Base-by-base conservation (phyloP, 768 basidiomycete species). In the Lentinus tigrinus region DNA sequence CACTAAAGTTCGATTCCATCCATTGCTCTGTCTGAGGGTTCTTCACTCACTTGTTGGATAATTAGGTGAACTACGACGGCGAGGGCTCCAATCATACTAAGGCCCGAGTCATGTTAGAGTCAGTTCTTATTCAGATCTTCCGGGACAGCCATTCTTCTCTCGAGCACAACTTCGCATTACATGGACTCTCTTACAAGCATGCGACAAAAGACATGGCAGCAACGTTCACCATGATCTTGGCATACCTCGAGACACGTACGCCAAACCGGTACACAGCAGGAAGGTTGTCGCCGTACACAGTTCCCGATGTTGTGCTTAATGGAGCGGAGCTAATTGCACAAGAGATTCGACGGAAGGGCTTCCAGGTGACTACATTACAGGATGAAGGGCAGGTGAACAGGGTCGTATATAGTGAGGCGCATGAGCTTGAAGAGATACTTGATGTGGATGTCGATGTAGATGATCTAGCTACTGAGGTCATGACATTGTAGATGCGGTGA, bases 11-110 rank as follows among this genome's bases (percentile, higher is more conserved):
- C 57, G 68, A 4, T 34, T 37, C 21, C 4, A 11, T n/a, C 17
- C 3, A 17, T 36, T 21, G 37, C 24, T 16, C 19, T 19, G 5
- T 19, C 17, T 21, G 21, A 48, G 3, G 2, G 19, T 37, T 43
- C 37, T 36, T 36, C 4, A 37, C 23, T 26, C 43, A 47, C n/a
- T n/a, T n/a, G n/a, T n/a, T n/a, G n/a, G n/a, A n/a, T n/a, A n/a
- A n/a, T n/a, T n/a, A 75, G 73, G 55, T 65, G 0, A 72, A 74
- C 1, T 72, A 77, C 60, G 71, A 70, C 1, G 75, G 75, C 0
- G 67, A 69, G 8, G 69, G 62, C 4, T 73, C 73, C 2, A 79
- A 77, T 55, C 65, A 66, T 26, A 74, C 67, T 3, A 68, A 70
- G 37, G 43, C 64, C 6, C 57, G 65, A 0, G 74, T 79, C 11